Conservation (phyloP, 495 filamentous ascomycete genomes). For the Penicillium parvum region DNA sequence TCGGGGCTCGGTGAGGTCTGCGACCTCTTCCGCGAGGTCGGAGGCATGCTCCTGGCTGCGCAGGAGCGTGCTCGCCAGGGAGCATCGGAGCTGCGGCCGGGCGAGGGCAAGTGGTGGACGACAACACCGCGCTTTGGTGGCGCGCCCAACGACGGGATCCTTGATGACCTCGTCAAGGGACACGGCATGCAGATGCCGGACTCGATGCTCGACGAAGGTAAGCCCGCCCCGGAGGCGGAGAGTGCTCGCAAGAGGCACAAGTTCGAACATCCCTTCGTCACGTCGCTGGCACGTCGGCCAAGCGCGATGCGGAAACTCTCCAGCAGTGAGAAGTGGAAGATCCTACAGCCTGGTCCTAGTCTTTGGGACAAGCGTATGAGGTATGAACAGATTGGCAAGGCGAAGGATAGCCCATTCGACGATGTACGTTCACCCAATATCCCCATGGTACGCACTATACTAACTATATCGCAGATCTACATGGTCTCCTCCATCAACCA, state of each 20-base stretch:
- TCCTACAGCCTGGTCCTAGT: conserved; percentile 56
- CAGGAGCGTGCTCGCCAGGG: conserved; percentile 79
- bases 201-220: conserved; percentile 26
- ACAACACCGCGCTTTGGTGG: conserved; percentile 71
- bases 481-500: conserved; percentile 79
- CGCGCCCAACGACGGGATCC: conserved; percentile 59
- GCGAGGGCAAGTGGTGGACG: conserved; percentile 80
- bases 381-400: conserved; percentile 70
- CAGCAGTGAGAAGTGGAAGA: conserved; percentile 40
- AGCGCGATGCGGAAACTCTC: conserved; percentile 32
- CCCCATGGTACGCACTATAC: not conserved
- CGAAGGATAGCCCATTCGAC: conserved; percentile 43
- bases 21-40: conserved; percentile 69
- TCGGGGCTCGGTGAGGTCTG: conserved; percentile 53
- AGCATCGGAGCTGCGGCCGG: conserved; percentile 57
- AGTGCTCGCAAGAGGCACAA: conserved; percentile 41
- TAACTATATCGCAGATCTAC: conserved; percentile 56
- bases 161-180: conserved; percentile 41
- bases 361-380: conserved; percentile 75
- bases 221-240: conserved; percentile 16
- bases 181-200: conserved; percentile 23
- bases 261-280: conserved; percentile 34
- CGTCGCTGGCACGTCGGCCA: conserved; percentile 26
- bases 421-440: conserved; percentile 41
- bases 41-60: conserved; percentile 68